Evolutionary conservation across 257 asterid species (phyloP).

Genomic region (Asclepias syriaca): DNA sequence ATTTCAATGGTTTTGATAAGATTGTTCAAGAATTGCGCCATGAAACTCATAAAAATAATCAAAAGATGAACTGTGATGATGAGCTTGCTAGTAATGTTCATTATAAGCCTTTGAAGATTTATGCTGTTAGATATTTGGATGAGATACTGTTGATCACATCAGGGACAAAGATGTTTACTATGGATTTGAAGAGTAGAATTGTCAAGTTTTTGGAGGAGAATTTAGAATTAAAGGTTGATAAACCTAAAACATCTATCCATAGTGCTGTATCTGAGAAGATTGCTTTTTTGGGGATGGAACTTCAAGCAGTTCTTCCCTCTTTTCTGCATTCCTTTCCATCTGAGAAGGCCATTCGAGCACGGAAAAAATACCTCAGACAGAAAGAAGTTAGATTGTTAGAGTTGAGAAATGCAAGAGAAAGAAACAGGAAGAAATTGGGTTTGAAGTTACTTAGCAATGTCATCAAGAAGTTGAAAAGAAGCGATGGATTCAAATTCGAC

Average conservation of each 20-base stretch:
- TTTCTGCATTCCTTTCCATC: constrained; percentile 58
- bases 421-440: constrained; percentile 74
- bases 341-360: constrained; percentile 84
- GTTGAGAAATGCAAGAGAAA: constrained; percentile 75
- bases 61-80: constrained; percentile 27
- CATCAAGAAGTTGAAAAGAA: constrained; percentile 52
- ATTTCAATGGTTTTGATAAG: constrained; percentile 56
- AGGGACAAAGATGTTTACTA: constrained; percentile 59
- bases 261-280: constrained; percentile 86
- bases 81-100: constrained; percentile 46
- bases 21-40: constrained; percentile 64
- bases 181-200: constrained; percentile 57
- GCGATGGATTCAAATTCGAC: constrained; percentile 48
- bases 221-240: constrained; percentile 60
- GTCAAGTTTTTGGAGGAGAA: constrained; percentile 43
- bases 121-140: constrained; percentile 75
- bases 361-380: constrained; percentile 76
- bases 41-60: constrained; percentile 40
- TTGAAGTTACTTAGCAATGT: constrained; percentile 60
- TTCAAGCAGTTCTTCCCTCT: constrained; percentile 87
- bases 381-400: constrained; percentile 69
- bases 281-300: constrained; percentile 88
- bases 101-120: constrained; percentile 69
- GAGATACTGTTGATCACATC: constrained; percentile 76
- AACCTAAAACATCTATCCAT: constrained; percentile 53